Evolutionary conservation across 1,284 basidiomycete genomes (phyloP), one percentile per base, ranked within the genome.

Genomic region (Heterobasidion irregulare): DNA sequence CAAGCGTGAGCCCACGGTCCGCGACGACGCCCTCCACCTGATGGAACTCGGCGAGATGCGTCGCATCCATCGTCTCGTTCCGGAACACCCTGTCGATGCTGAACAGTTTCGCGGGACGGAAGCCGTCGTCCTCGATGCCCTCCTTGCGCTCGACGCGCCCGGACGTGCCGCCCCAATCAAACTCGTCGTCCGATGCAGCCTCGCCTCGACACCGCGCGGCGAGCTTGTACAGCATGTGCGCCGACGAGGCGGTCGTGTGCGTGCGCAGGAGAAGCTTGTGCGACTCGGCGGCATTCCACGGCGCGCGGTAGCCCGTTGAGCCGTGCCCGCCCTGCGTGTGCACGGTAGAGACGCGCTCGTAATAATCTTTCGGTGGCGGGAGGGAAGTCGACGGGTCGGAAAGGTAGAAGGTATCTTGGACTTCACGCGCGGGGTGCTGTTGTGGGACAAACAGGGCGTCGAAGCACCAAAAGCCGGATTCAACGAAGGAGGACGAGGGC

Each of bases 11-110:
- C 59, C 88, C 84, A 63, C 88, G 84, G 73, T 99, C 97, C 13
- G 97, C 97, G 13, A 99, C 94, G 49, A 99, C 96, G 57, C 97
- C 97, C 72, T 99, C 97, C 12, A 99, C 97, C 73, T 99, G 97
- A 70, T 99, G 96, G 79, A 99, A 99, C 73, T 99, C 97, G 16
- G 97, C 97, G 58, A 99, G 68, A 76, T 99, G 97, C n/a, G 97
- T 99, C 41, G 95, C 95, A 71, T 99, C 97, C 75, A 94, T 94
- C 0, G 97, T 94, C 73, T 99, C 97, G 66, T 99, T 99, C 67
- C 97, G 82, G 86, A 99, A 99, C 16, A 99, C 97, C 53, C 97
- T 81, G 71, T 99, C 97, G 65, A 99, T 98, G 63, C 91, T 94
- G 82, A 98, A 99, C 61, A 99, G 72, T 70, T 99, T 99, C 48